phyloP scores from a whole-genome alignment of 2,329 filamentous ascomycete genomes.

The Teratosphaeria epicoccoides region DNA sequence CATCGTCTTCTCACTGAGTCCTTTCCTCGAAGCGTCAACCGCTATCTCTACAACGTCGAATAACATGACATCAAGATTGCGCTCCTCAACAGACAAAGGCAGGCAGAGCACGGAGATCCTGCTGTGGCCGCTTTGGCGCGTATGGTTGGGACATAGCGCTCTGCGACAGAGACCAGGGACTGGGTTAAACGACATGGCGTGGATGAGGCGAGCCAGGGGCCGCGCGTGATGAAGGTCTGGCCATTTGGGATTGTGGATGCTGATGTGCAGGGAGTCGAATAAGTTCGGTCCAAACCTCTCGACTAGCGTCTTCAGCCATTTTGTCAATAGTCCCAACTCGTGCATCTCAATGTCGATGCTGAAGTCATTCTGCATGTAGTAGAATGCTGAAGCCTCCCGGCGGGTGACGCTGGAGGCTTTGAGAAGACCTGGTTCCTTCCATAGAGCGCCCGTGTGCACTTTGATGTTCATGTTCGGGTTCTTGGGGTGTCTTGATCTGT shows the following conservation, averaged over 20 bases:
- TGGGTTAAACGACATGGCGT: not conserved
- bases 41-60: not conserved
- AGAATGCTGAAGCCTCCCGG: constrained; percentile 1
- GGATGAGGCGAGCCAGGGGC: not conserved
- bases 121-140: not conserved
- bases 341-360: not conserved
- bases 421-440: not conserved
- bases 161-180: not conserved
- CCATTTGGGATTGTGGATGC: not conserved
- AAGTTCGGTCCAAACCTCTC: not conserved
- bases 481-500: not conserved
- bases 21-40: not conserved
- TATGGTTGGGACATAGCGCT: not conserved
- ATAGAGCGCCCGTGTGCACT: not conserved
- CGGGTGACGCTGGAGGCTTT: not conserved
- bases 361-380: constrained; percentile 2
- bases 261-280: not conserved
- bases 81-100: not conserved
- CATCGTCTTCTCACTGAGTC: not conserved
- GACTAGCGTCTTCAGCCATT: not conserved
- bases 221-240: not conserved
- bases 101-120: too few species aligned
- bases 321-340: not conserved
- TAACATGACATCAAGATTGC: not conserved
- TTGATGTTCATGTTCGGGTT: not conserved